Evolutionary conservation across 192 early-diverging fungal species (phyloP).

Genomic region (Coemansia sp.): DNA sequence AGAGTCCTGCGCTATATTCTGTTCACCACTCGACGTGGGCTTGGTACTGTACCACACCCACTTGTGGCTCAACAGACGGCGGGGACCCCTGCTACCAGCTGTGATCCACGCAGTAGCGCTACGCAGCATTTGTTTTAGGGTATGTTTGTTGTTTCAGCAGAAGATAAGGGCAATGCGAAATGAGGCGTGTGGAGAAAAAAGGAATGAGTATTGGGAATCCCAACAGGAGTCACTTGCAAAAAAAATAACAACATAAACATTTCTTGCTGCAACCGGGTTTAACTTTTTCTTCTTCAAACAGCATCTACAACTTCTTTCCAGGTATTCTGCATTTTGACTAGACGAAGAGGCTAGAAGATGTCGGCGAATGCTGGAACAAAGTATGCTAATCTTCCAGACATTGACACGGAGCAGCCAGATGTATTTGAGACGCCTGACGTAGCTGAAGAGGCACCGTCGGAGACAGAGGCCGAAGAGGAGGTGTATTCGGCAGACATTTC

Average conservation of each 20-base stretch:
- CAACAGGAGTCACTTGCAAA: neutral
- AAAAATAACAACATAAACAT: neutral
- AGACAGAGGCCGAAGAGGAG: constrained; percentile 10
- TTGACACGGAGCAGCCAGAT: constrained; percentile 69
- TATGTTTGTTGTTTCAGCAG: neutral
- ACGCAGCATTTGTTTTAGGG: neutral
- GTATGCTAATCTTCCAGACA: constrained; percentile 76
- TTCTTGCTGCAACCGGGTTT: neutral
- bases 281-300: neutral
- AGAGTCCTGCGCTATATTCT: neutral
- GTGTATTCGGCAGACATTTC: constrained; percentile 32
- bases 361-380: constrained; percentile 55
- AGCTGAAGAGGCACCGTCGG: constrained; percentile 13
- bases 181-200: neutral
- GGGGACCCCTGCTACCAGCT: neutral
- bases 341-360: constrained; percentile 10
- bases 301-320: neutral
- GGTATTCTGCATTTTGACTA: neutral
- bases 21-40: neutral
- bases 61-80: neutral
- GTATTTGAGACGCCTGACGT: constrained; percentile 82
- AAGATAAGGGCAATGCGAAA: neutral
- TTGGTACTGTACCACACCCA: neutral
- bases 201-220: neutral
- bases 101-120: neutral